Evolutionary conservation across 1,284 basidiomycete genomes (phyloP).

Genomic region (Apiotrichum domesticum): DNA sequence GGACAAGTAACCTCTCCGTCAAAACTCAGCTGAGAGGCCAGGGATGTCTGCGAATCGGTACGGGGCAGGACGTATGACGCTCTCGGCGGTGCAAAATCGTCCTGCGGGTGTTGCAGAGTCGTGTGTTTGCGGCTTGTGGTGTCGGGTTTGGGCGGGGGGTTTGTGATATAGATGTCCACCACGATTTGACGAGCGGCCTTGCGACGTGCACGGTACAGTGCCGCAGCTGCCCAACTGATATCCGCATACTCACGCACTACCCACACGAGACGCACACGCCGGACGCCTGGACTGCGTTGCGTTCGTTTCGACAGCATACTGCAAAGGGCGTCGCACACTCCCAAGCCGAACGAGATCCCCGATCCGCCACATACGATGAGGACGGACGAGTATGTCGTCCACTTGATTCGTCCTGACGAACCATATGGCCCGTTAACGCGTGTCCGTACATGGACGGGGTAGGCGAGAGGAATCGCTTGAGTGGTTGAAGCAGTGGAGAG

Average conservation of each 20-base stretch:
- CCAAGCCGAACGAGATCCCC: constrained; percentile 69
- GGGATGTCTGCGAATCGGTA: too few relatives aligned
- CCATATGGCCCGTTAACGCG: constrained; percentile 74
- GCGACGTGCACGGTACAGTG: constrained; percentile 61
- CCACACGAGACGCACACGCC: constrained; percentile 74
- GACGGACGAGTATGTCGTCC: constrained; percentile 60
- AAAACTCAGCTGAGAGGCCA: too few relatives aligned
- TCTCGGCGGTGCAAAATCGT: constrained; percentile 26
- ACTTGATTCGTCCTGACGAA: constrained; percentile 61
- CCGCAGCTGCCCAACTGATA: constrained; percentile 71
- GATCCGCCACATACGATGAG: constrained; percentile 72
- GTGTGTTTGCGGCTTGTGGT: constrained; percentile 1
- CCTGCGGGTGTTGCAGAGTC: constrained; percentile 48
- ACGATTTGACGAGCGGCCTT: constrained; percentile 60
- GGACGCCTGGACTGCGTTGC: constrained; percentile 49
- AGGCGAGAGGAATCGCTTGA: constrained; percentile 3
- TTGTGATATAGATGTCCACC: constrained; percentile 75
- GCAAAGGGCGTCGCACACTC: constrained; percentile 66
- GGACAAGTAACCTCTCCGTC: too few relatives aligned
- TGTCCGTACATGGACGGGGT: constrained; percentile 52
- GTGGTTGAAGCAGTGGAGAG: too few relatives aligned
- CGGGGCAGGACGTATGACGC: too few relatives aligned
- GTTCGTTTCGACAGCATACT: constrained; percentile 52
- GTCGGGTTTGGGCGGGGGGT: constrained; percentile 26
- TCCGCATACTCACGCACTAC: constrained; percentile 76